Conservation (phyloP, 2,329 filamentous ascomycete genomes). For the Orbilia oligospora region DNA sequence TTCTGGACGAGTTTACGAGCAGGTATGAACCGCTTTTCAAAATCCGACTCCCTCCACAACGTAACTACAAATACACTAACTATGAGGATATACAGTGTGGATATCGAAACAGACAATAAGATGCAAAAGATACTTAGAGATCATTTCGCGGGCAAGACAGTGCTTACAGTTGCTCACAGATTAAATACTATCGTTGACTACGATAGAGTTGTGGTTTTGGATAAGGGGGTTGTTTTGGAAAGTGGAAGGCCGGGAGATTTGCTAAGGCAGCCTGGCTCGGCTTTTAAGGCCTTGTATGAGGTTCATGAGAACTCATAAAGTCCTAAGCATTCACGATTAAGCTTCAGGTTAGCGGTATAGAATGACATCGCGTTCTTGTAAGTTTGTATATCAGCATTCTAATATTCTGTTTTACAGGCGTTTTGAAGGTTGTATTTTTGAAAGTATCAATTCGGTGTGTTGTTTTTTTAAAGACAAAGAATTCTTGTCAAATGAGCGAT, state of each 20-base stretch:
- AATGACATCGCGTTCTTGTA: too few species aligned
- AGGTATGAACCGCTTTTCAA: conserved; percentile 15
- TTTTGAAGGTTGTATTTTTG: too few species aligned
- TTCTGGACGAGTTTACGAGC: conserved; percentile 58
- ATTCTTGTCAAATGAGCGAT: too few species aligned
- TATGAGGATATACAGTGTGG: conserved; percentile 25
- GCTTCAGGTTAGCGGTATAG: too few species aligned
- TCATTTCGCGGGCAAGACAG: conserved; percentile 46
- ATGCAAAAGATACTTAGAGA: conserved; percentile 49
- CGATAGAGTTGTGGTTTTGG: conserved; percentile 92
- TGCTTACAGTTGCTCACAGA: conserved; percentile 47
- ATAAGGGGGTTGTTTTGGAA: conserved; percentile 88
- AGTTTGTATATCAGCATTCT: too few species aligned
- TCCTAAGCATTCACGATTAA: background rate
- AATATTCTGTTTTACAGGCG: too few species aligned
- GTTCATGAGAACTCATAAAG: conserved; percentile 31
- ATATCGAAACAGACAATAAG: conserved; percentile 54
- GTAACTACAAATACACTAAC: background rate
- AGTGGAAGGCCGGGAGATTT: conserved; percentile 88
- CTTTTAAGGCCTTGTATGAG: conserved; percentile 72
- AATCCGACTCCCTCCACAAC: too few species aligned
- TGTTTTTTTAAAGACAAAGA: too few species aligned
- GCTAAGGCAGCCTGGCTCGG: conserved; percentile 77
- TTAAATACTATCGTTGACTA: conserved; percentile 69
- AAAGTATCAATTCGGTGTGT: too few species aligned